Percentiles rank a stretch among this genome's conserved stretches.
These are phyloP conservation scores for Odontarrhena argentea DNA, from an alignment of 345 rosid genomes.

Conservation along the genomic window DNA sequence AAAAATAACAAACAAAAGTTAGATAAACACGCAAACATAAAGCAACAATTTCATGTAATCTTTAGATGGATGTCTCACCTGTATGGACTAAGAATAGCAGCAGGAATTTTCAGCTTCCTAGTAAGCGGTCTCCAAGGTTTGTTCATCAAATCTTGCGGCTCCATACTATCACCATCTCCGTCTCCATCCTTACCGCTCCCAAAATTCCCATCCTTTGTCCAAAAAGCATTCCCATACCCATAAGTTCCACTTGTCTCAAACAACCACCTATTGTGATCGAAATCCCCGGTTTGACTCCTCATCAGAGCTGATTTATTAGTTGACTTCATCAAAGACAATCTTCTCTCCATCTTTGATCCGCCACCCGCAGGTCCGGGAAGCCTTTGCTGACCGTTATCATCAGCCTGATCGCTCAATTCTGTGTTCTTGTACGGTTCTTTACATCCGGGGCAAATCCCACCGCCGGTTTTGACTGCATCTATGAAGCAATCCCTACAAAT, in stretches of 20 bases:
- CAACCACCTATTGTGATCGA: slow-evolving; percentile 92
- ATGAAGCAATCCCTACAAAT: slow-evolving; percentile 87
- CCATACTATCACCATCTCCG: slow-evolving; percentile 60
- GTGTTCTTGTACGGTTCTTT: slow-evolving; percentile 84
- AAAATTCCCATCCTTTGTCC: slow-evolving; percentile 89
- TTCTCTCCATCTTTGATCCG: slow-evolving; percentile 85
- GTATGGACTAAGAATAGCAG: slow-evolving; percentile 91
- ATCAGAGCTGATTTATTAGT: slow-evolving; percentile 66
- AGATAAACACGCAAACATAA: no score
- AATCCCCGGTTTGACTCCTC: slow-evolving; percentile 97
- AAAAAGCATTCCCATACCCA: slow-evolving; percentile 96
- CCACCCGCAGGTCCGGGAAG: slow-evolving; percentile 62
- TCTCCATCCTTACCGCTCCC: slow-evolving; percentile 71
- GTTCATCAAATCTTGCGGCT: slow-evolving; percentile 73
- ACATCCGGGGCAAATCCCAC: slow-evolving; percentile 90
- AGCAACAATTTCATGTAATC: no score
- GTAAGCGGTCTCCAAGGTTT: slow-evolving; percentile 98
- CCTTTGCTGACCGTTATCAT: slow-evolving; percentile 60
- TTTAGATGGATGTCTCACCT: slow-evolving; percentile 44
- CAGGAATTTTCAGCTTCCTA: slow-evolving; percentile 88
- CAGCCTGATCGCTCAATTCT: slow-evolving; percentile 63
- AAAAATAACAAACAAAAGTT: not conserved
- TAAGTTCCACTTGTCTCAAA: slow-evolving; percentile 91
- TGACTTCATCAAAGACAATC: slow-evolving; percentile 93
- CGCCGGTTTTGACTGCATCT: slow-evolving; percentile 89